Conservation (phyloP, 495 filamentous ascomycete genomes). For the Aspergillus nanangensis region DNA sequence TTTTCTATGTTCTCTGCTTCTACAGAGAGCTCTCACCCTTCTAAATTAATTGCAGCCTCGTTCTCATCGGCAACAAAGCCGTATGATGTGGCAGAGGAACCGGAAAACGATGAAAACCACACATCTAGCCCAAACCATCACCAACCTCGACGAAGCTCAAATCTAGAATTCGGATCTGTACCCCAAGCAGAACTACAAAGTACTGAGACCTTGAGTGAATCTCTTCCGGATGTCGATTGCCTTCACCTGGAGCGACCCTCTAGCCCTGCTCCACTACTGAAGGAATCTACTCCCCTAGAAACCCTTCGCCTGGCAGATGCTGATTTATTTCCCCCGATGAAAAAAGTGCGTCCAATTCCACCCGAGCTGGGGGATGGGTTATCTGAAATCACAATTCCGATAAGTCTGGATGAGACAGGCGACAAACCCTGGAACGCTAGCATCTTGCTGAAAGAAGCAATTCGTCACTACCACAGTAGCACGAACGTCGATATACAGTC, state of each 20-base stretch:
- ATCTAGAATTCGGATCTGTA: slow-evolving; percentile 12
- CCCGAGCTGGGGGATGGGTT: slow-evolving; percentile 18
- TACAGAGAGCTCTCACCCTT: slow-evolving; percentile 52
- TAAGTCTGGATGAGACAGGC: slow-evolving; percentile 24
- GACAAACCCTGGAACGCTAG: slow-evolving; percentile 48
- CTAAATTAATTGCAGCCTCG: slow-evolving; percentile 40
- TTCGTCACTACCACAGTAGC: slow-evolving; percentile 40
- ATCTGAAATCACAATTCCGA: slow-evolving; percentile 25
- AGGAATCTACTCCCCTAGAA: slow-evolving; percentile 32
- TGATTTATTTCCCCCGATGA: not conserved
- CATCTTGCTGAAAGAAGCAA: slow-evolving; percentile 38
- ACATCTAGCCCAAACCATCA: slow-evolving; percentile 7
- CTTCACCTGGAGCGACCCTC: slow-evolving; percentile 39
- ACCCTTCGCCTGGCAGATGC: slow-evolving; percentile 4
- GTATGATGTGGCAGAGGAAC: slow-evolving; percentile 12
- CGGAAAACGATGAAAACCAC: slow-evolving; percentile 6
- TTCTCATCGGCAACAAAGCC: slow-evolving; percentile 29
- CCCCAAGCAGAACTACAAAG: slow-evolving; percentile 19
- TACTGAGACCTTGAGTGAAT: slow-evolving; percentile 21
- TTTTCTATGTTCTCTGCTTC: slow-evolving; percentile 82
- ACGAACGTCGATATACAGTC: slow-evolving; percentile 42
- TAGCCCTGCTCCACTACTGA: slow-evolving; percentile 33
- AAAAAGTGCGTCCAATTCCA: slow-evolving; percentile 6
- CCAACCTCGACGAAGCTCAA: slow-evolving; percentile 17
- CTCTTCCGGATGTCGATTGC: slow-evolving; percentile 13